Percentiles rank a stretch among this genome's conserved stretches.
These are phyloP conservation scores for Neurospora sp. DNA, from an alignment of 495 filamentous ascomycete genomes.

Conservation along the genomic window DNA sequence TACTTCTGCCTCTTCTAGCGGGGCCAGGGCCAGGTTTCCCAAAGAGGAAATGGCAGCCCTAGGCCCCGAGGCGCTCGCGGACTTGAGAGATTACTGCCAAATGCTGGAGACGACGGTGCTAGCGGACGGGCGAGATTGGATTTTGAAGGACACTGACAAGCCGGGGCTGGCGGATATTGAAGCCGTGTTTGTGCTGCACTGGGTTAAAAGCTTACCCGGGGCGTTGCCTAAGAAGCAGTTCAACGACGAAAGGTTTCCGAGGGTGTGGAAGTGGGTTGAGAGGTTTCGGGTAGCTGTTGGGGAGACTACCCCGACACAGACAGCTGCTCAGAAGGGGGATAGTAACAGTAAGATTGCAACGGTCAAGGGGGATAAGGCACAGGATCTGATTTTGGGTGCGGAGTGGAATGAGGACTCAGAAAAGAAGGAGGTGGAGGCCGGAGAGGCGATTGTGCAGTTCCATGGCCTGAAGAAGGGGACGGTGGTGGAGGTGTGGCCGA, in stretches of 20 bases:
- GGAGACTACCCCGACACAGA: background rate
- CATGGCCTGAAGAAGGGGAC: conserved; percentile 35
- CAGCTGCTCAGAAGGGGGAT: conserved; percentile 10
- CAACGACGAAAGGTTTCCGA: conserved; percentile 34
- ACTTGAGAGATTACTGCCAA: conserved; percentile 31
- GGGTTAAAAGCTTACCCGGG: conserved; percentile 40
- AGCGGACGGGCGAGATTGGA: conserved; percentile 48
- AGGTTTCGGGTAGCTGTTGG: conserved; percentile 34
- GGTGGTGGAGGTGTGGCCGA: conserved; percentile 44
- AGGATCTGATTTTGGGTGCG: conserved; percentile 22
- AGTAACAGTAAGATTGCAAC: conserved; percentile 17
- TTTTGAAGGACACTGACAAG: conserved; percentile 29
- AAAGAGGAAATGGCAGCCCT: conserved; percentile 11
- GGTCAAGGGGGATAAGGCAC: conserved; percentile 41
- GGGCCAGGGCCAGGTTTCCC: background rate
- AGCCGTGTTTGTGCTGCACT: conserved; percentile 50
- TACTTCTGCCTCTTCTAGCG: too few species aligned
- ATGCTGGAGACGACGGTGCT: conserved; percentile 45
- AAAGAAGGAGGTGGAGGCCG: conserved; percentile 32
- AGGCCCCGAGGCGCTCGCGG: conserved; percentile 36
- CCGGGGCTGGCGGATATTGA: conserved; percentile 51
- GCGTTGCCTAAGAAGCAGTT: conserved; percentile 33
- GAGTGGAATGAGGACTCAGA: conserved; percentile 23
- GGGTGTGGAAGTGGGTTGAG: conserved; percentile 45
- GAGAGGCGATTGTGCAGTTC: conserved; percentile 19